Evolutionary conservation across 2,329 filamentous ascomycete species (phyloP), one percentile per base, ranked within the genome.

Genomic region (Claviceps fusiformis): DNA sequence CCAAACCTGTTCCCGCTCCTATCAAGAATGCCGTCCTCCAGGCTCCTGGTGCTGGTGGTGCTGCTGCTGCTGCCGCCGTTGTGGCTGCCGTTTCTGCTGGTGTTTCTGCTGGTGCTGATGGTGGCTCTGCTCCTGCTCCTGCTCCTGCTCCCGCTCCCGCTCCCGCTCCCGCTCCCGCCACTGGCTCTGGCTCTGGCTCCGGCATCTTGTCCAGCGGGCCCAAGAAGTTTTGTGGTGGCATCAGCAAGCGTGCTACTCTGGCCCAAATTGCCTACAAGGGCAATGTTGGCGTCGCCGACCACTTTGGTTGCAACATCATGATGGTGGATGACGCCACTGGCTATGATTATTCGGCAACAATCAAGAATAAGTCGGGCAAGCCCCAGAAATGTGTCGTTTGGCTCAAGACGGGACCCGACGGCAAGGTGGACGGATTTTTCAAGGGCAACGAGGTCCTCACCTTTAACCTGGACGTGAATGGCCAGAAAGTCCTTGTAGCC

Each of bases 291-390:
- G 62, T 63, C 52, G 2, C 56, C 9, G 61, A 58, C 54, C n/a
- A 67, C 57, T 79, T 71, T 64, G 76, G 75, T 62, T 77, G 75
- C 74, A 80, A 80, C 73, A 66, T 78, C 52, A 73, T 75, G 73
- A 58, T 69, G 37, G 64, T 79, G 56, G 58, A 59, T 50, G 62
- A 71, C 51, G 66, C 66, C 57, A 51, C 61, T 57, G 53, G 70
- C 58, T 79, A 78, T 69, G 58, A 73, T 54, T 76, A 78, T 70
- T 66, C 67, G 24, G 58, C 69, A 57, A 66, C 66, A 59, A 74
- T 77, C 63, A 65, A 63, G 53, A 70, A 71, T 63, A 70, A 68
- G 52, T 65, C 67, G 53, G 63, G 55, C 58, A 52, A 62, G 48
- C 67, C 69, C 55, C 62, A 67, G 57, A 45, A 65, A 47, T 78